Conservation (phyloP, 2,329 filamentous ascomycete species). For the Fusarium virguliforme region DNA sequence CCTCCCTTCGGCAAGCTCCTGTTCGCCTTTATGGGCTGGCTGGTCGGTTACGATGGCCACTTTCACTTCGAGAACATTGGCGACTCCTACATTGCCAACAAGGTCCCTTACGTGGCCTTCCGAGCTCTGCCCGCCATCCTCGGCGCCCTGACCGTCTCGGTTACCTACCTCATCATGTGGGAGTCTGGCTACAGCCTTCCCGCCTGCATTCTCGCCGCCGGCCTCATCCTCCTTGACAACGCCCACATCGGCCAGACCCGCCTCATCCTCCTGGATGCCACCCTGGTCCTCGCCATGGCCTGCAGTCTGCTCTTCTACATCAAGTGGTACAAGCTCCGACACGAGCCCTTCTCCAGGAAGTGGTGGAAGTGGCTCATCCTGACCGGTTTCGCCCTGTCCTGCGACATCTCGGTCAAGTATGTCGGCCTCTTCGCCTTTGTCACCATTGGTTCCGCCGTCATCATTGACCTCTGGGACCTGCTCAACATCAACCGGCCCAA, state of each 20-base stretch:
- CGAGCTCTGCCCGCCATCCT: constrained; percentile 93
- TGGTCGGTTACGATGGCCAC: constrained; percentile 95
- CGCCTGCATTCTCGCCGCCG: constrained; percentile 88
- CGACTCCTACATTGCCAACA: constrained; percentile 97
- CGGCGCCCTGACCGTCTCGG: constrained; percentile 93
- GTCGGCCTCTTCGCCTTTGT: constrained; percentile 97
- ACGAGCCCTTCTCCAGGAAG: constrained; percentile 90
- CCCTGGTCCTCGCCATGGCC: constrained; percentile 95
- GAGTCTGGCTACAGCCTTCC: constrained; percentile 98
- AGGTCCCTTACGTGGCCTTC: constrained; percentile 97
- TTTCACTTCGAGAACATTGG: constrained; percentile 99
- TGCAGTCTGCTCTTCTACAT: constrained; percentile 95
- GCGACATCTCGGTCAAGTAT: constrained; percentile 98
- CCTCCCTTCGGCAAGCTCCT: constrained; percentile 98
- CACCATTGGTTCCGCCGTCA: constrained; percentile 93
- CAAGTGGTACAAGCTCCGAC: constrained; percentile 96
- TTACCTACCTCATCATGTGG: constrained; percentile 99
- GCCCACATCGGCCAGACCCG: constrained; percentile 97
- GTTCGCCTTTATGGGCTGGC: constrained; percentile 96
- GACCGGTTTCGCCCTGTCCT: constrained; percentile 94
- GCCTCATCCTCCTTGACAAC: constrained; percentile 94
- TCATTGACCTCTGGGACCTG: constrained; percentile 95
- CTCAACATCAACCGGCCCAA: constrained; percentile 89
- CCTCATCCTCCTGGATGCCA: constrained; percentile 94
- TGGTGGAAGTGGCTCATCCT: constrained; percentile 99